Base-by-base conservation (phyloP, 2,329 filamentous ascomycete genomes). In the Cercospora brassicicola region DNA sequence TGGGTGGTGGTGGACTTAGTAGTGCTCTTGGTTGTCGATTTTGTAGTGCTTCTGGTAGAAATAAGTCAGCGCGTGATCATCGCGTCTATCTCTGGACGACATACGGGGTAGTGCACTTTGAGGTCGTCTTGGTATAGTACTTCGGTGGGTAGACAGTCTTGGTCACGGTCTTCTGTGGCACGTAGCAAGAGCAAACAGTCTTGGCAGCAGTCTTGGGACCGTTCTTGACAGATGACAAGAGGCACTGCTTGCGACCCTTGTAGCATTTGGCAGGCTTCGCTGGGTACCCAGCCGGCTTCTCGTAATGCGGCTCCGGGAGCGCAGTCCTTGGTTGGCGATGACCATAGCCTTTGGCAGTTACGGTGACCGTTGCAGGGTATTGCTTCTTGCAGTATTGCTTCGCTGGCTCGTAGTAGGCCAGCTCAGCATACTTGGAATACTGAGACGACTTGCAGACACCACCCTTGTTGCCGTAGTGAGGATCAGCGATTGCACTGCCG, bases 361-460 rank as follows among this genome's bases (percentile, higher is more conserved):
- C 55, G 8, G 55, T 59, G 31, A 59, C 55, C 8, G 28, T 59
- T 3, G 55, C 55, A 5, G 55, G 55, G 31, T 33, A 59, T 1
- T 59, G 28, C n/a, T 33, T 59, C 55, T 36, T 33, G 55, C 55
- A 59, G 55, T 59, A 59, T 36, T 59, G 55, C 30, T 59, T 36
- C 10, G 55, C 55, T n/a, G 55, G 55, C 55, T 59, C 55, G 9
- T 59, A 59, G 31, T 36, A 31, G 28, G 55, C 55, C 31, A 59
- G 30, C 55, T 59, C 31, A 10, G 55, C 55, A 36, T 59, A 59
- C 28, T 59, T 59, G n/a, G 28, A 36, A 9, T 59, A 59, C 30
- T 59, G 55, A 36, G 55, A n/a, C 28, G 55, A 59, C 31, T 36
- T 36, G 55, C 55, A 59, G 55, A 59, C 55, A 15, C 48, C 48